phyloP scores from a whole-genome alignment of 1,139 yeast species.

The Debaryomycetaceae sp. region DNA sequence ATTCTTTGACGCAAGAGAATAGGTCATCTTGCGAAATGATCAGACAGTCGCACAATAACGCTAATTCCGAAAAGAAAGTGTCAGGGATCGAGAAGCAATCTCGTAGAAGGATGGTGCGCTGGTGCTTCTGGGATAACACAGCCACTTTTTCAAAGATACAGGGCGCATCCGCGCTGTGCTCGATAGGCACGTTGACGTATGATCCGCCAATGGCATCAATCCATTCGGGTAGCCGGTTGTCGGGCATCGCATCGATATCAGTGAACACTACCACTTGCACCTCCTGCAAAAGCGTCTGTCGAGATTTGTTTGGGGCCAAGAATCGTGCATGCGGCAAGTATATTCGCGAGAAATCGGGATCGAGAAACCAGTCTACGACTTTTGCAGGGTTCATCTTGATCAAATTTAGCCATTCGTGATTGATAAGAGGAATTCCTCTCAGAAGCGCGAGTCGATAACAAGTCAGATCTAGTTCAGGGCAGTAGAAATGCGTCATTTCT shows the following conservation, averaged over 20 bases:
- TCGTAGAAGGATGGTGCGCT: too few species aligned
- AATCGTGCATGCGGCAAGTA: slow-evolving; percentile 10
- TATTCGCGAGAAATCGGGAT: slow-evolving; percentile 6
- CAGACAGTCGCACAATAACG: too few species aligned
- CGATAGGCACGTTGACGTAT: background rate
- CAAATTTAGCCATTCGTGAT: too few species aligned
- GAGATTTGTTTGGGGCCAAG: slow-evolving; percentile 7
- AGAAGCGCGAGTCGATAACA: slow-evolving; percentile 11
- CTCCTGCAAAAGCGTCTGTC: slow-evolving; percentile 8
- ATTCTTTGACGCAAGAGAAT: too few species aligned
- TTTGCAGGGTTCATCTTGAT: too few species aligned
- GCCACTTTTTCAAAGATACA: too few species aligned
- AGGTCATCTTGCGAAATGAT: too few species aligned
- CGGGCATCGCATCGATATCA: slow-evolving; percentile 3
- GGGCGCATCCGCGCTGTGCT: slow-evolving; percentile 1
- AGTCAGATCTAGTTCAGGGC: slow-evolving; percentile 4
- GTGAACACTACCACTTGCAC: slow-evolving; percentile 6
- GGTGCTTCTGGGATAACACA: too few species aligned
- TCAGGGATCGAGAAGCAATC: too few species aligned
- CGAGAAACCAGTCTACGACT: too few species aligned
- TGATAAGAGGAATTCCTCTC: slow-evolving; percentile 15
- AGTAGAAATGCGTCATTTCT: slow-evolving; percentile 6
- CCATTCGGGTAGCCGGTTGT: slow-evolving; percentile 9
- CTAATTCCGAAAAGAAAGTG: too few species aligned
- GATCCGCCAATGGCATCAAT: slow-evolving; percentile 9